phyloP scores from a whole-genome alignment of 306 rosid genomes.

The Prunus salicina region DNA sequence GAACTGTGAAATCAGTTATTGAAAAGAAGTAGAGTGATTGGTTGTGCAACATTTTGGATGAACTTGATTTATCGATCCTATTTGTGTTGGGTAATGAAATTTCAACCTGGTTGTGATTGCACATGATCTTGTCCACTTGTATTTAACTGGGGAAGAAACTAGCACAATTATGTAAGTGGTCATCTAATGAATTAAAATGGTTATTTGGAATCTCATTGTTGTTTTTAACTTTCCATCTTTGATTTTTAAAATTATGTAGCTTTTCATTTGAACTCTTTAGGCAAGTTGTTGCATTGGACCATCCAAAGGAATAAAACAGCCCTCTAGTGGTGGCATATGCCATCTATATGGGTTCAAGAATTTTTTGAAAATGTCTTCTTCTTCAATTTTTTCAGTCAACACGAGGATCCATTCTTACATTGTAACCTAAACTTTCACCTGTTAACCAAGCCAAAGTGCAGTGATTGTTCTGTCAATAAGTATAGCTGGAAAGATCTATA shows the following conservation, averaged over 20 bases:
- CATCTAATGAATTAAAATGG: not conserved
- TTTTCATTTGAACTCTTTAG: not conserved
- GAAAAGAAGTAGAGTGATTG: slow-evolving; percentile 47
- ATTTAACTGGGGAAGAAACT: not conserved
- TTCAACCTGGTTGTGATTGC: not conserved
- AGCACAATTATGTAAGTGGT: not conserved
- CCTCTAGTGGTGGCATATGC: not conserved
- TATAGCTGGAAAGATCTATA: not conserved
- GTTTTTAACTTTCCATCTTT: not conserved
- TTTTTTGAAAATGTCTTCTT: not conserved
- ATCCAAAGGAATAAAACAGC: not conserved
- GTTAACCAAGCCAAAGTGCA: too few relatives aligned
- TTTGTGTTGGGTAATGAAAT: slow-evolving; percentile 16
- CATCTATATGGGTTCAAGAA: not conserved
- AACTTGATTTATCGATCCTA: slow-evolving; percentile 8
- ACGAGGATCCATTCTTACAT: not conserved
- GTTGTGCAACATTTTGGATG: slow-evolving; percentile 19
- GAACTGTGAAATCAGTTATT: slow-evolving; percentile 60
- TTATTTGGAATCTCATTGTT: not conserved
- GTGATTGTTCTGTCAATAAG: too few relatives aligned
- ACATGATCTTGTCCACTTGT: slow-evolving; percentile 1
- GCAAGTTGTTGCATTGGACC: not conserved
- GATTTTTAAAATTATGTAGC: not conserved
- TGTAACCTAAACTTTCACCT: too few relatives aligned
- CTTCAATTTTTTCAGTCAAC: not conserved